Evolutionary conservation across 805 yeast genomes (phyloP), one percentile per base, ranked within the genome.

Genomic region (Ogataea pini): DNA sequence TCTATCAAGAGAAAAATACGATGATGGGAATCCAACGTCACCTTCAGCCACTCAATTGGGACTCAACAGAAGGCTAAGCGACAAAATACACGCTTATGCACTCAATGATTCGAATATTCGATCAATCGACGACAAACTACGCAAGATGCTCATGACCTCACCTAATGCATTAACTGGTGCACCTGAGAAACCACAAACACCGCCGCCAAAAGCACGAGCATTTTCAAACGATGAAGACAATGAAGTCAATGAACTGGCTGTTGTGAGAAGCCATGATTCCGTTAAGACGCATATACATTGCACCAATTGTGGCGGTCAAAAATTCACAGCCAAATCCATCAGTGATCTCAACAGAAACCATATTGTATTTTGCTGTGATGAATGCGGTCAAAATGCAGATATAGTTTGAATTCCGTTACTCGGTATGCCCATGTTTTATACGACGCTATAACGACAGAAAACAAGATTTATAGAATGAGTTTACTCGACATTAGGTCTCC

Each of bases 341-440:
- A 50, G 46, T 17, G 51, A 50, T 10, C 39, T 52, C 3, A 19
- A 36, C 18, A 49, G 51, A 9, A 57, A 56, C 33, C 31, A 43
- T 10, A 59, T 65, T 29, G 44, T 39, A 7, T 65, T 65, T 39
- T 60, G 46, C 41, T 65, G 69, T 45, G 60, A 62, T 37, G 44
- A 52, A 6, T 65, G 69, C 51, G 67, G 68, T 7, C 54, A 49
- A n/a, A 46, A 51, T 19, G 54, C 51, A 2, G 56, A 52, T 38
- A 13, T 39, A 17, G 17, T 27, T 13, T 39, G 13, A 41, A 39
- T 12, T 29, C 31, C 14, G 42, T 28, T n/a, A n/a, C n/a, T n/a
- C 10, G 28, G 28, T n/a, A 22, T 6, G 25, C 8, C 25, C 8
- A 22, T 28, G 32, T n/a, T 28, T 28, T 28, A 12, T 28, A 28